phyloP scores from a whole-genome alignment of 345 rosid species.

The Cardiospermum halicacabum region DNA sequence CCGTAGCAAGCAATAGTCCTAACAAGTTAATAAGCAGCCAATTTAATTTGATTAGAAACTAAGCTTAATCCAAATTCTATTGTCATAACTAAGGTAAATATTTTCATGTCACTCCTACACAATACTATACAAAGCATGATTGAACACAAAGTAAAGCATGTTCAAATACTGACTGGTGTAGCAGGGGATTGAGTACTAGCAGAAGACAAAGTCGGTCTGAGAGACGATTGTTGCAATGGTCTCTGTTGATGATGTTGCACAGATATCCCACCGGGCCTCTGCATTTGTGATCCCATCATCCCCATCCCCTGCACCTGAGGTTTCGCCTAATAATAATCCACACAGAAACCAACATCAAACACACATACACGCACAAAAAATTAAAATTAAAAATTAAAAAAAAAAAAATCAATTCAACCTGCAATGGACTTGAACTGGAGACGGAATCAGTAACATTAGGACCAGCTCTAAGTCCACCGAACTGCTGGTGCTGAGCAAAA shows the following conservation, averaged over 20 bases:
- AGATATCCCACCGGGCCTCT: conserved; percentile 64
- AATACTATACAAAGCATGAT: neutral
- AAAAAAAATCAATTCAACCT: conserved; percentile 31
- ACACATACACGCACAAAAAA: neutral
- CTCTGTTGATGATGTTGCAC: conserved; percentile 71
- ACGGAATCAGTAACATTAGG: conserved; percentile 43
- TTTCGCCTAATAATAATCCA: conserved; percentile 38
- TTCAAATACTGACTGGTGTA: conserved; percentile 54
- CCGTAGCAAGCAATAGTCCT: neutral
- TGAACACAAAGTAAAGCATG: neutral
- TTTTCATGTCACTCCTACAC: too few species aligned
- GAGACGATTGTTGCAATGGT: conserved; percentile 61
- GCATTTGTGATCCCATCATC: conserved; percentile 59
- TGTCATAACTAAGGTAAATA: too few species aligned
- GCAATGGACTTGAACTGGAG: conserved; percentile 40
- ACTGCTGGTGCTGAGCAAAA: conserved; percentile 64
- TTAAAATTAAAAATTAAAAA: neutral
- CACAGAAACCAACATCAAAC: neutral
- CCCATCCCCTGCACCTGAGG: conserved; percentile 57
- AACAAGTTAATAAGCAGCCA: neutral
- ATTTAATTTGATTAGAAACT: too few species aligned
- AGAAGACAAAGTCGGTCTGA: conserved; percentile 52
- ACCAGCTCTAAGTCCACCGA: conserved; percentile 49
- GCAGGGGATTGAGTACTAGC: conserved; percentile 47
- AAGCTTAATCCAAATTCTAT: too few species aligned